Conservation (phyloP, 805 yeast genomes). For the Suhomyces canberraensis region DNA sequence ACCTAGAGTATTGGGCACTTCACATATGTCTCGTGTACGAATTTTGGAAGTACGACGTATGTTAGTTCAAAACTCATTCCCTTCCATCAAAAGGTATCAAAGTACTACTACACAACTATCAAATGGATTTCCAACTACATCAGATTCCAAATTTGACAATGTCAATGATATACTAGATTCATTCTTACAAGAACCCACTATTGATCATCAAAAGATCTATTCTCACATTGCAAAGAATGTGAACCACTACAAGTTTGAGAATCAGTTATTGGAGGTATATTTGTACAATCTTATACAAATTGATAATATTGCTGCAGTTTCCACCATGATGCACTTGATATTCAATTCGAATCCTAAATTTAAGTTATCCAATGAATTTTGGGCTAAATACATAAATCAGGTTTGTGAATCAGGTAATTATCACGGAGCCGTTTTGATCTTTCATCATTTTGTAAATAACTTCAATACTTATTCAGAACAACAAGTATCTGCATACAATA, state of each 20-base stretch:
- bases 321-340: constrained; percentile 27
- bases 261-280: constrained; percentile 20
- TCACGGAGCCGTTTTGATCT: constrained; percentile 31
- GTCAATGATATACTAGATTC: background rate
- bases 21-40: too few species aligned
- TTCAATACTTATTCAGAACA: constrained; percentile 12
- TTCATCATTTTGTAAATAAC: constrained; percentile 35
- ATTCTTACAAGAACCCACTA: constrained; percentile 1
- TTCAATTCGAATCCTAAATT: constrained; percentile 14
- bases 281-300: constrained; percentile 17
- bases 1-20: too few species aligned
- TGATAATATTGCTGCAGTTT: constrained; percentile 22
- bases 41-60: too few species aligned
- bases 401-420: constrained; percentile 23
- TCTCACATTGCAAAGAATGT: constrained; percentile 7
- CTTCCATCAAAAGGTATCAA: too few species aligned
- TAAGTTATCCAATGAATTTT: constrained; percentile 28
- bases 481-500: constrained; percentile 8
- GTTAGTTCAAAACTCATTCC: too few species aligned
- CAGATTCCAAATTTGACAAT: too few species aligned
- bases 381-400: constrained; percentile 28
- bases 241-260: constrained; percentile 6
- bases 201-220: constrained; percentile 4
- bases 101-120: too few species aligned
- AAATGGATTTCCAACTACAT: too few species aligned